A percentile compares a stretch with the other conserved stretches of the same genome.
phyloP scores from a whole-genome alignment of 1,284 basidiomycete species.

The Leccinum subrobustum region DNA sequence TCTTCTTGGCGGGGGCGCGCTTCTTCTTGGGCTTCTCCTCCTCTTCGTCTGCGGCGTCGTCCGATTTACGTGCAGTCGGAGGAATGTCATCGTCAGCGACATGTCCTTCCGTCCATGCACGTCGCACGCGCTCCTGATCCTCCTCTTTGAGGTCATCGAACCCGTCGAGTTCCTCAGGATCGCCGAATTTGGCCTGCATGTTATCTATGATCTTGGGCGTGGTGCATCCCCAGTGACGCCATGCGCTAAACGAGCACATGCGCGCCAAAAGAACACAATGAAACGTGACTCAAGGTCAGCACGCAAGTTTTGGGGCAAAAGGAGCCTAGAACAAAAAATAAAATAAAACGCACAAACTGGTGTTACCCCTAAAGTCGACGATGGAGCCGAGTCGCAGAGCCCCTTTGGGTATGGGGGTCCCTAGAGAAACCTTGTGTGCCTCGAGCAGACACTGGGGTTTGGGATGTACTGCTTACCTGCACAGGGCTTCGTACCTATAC shows the following conservation, averaged over 20 bases:
- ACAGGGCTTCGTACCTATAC: slow-evolving; percentile 78
- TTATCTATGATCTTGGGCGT: slow-evolving; percentile 71
- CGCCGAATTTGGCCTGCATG: slow-evolving; percentile 62
- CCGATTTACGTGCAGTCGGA: slow-evolving; percentile 60
- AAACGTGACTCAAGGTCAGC: neutral
- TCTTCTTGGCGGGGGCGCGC: slow-evolving; percentile 40
- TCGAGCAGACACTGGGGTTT: slow-evolving; percentile 14
- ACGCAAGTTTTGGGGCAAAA: neutral
- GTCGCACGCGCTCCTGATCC: slow-evolving; percentile 63
- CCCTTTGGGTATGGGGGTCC: slow-evolving; percentile 73
- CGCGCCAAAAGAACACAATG: neutral
- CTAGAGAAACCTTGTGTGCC: slow-evolving; percentile 35
- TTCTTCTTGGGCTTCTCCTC: slow-evolving; percentile 41
- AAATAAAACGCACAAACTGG: slow-evolving; percentile 57
- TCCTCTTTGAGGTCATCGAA: slow-evolving; percentile 64
- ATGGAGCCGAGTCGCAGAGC: slow-evolving; percentile 72
- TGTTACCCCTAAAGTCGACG: slow-evolving; percentile 73
- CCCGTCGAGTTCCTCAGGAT: slow-evolving; percentile 68
- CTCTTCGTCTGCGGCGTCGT: slow-evolving; percentile 45
- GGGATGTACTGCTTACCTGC: slow-evolving; percentile 38
- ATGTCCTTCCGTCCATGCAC: slow-evolving; percentile 71
- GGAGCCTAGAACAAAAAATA: neutral
- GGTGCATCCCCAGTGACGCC: slow-evolving; percentile 84
- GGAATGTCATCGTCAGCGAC: slow-evolving; percentile 82
- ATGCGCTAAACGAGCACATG: slow-evolving; percentile 45